These are phyloP conservation scores for Blastobotrys parvus DNA, from an alignment of 805 yeast species.

Conservation along the genomic window DNA sequence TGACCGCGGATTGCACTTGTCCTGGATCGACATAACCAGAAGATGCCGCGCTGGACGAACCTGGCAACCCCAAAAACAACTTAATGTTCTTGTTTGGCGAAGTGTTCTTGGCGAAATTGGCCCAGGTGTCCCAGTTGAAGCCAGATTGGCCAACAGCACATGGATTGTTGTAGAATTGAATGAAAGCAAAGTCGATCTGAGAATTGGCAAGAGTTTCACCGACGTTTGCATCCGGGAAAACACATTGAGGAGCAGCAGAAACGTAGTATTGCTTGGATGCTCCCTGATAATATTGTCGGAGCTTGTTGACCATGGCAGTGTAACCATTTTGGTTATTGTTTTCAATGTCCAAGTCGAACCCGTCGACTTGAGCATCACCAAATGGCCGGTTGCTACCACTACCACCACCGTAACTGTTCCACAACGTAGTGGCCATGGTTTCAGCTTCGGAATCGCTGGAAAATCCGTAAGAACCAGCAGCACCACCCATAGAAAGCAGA, in stretches of 20 bases:
- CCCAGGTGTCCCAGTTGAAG: conserved; percentile 75
- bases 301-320: conserved; percentile 46
- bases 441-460: conserved; percentile 45
- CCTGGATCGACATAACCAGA: conserved; percentile 45
- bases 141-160: conserved; percentile 39
- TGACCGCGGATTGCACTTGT: conserved; percentile 20
- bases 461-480: conserved; percentile 50
- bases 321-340: conserved; percentile 54
- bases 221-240: conserved; percentile 66
- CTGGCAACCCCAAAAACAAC: conserved; percentile 71
- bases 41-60: conserved; percentile 43
- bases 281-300: conserved; percentile 35
- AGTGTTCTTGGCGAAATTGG: conserved; percentile 43
- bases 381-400: conserved; percentile 41
- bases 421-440: conserved; percentile 43
- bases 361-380: conserved; percentile 71
- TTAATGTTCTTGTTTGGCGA: conserved; percentile 65
- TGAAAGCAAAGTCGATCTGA: conserved; percentile 68
- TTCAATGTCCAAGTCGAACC: conserved; percentile 74
- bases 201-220: conserved; percentile 62
- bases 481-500: conserved; percentile 72
- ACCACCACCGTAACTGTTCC: conserved; percentile 49
- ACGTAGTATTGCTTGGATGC: conserved; percentile 58
- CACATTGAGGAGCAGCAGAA: conserved; percentile 92
- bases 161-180: conserved; percentile 86